Base-by-base conservation (phyloP, 2,329 filamentous ascomycete genomes). In the Bimuria novae-zelandiae region DNA sequence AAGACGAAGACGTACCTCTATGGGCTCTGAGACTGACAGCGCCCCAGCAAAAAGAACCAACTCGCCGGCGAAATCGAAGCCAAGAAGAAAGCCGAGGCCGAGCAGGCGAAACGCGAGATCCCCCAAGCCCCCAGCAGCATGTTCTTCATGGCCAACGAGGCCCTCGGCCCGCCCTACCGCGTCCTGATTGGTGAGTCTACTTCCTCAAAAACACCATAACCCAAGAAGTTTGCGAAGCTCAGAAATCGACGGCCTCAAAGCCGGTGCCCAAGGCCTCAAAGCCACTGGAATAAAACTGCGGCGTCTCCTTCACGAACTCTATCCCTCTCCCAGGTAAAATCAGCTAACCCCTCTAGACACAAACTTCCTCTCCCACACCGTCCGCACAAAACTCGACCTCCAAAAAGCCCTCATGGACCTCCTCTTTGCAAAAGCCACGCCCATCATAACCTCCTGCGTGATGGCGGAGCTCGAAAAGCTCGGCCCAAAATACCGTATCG, bases 401-500 rank as follows among this genome's bases (percentile, higher is more conserved):
- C 82, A 96, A 17, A 88, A 93, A 55, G 87, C 88, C 3, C 90
- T 97, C 80, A 96, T 97, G 90, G 92, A 97, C 73, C 89, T 90
- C 49, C 82, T 99, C 4, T 96, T 92, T 72, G 93, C 93, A 16
- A 95, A 95, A 67, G 94, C 90, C 72, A 90, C 87, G 19, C 91
- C 92, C 16, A 88, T 94, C 60, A 92, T 97, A 61, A 96, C 92
- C 1, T 84, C 85, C 8, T 72, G 69, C 89, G 77, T 87, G 87
- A 62, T 42, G 30, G 43, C 43, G 1, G 33, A 39, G 74, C 76
- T 97, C 59, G 92, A 96, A 71, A 96, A 96, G 72, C 81, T 97
- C 8, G 92, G 93, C 10, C 68, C 69, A 3, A 94, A 94, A 71
- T 99, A 96, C 77, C 80, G 92, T 7, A 85, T 97, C 50, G 92